These are phyloP conservation scores for Leccinum olivaceopallidum DNA, from an alignment of 768 basidiomycete species.

Conservation along the genomic window DNA sequence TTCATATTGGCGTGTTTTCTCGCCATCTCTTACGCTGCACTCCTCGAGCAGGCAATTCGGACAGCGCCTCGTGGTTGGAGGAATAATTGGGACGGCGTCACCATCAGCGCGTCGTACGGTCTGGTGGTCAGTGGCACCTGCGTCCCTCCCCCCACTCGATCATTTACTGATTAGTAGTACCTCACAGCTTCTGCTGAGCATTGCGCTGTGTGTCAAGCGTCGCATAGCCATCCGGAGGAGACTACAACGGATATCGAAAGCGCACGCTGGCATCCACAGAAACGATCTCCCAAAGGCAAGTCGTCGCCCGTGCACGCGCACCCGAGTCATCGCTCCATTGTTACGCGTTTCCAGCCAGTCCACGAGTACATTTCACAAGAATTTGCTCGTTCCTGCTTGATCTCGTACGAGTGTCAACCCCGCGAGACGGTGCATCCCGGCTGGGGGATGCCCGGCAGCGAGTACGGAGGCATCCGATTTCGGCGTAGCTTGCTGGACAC, in stretches of 20 bases:
- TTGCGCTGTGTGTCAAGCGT: constrained; percentile 67
- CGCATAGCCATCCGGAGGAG: constrained; percentile 63
- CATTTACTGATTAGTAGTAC: neutral
- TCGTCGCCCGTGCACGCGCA: neutral
- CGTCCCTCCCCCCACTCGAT: neutral
- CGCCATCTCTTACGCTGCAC: constrained; percentile 61
- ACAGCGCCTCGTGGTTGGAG: constrained; percentile 58
- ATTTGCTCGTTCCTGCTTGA: constrained; percentile 70
- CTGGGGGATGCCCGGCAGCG: constrained; percentile 73
- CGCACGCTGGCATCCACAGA: constrained; percentile 49
- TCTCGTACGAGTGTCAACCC: constrained; percentile 71
- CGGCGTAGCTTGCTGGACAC: constrained; percentile 71
- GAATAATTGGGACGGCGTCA: constrained; percentile 65
- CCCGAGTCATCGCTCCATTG: neutral
- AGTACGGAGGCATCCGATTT: constrained; percentile 61
- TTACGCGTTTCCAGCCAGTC: constrained; percentile 47
- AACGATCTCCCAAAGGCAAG: constrained; percentile 62
- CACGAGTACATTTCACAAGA: constrained; percentile 71
- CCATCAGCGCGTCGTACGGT: constrained; percentile 71
- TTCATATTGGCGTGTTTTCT: constrained; percentile 51
- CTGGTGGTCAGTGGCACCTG: constrained; percentile 54
- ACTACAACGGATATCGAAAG: constrained; percentile 68
- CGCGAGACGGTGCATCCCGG: constrained; percentile 66
- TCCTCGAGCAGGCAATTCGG: constrained; percentile 73
- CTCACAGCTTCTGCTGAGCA: constrained; percentile 52